Evolutionary conservation across 2,329 filamentous ascomycete genomes (phyloP).

Genomic region (Macrophomina phaseolina): DNA sequence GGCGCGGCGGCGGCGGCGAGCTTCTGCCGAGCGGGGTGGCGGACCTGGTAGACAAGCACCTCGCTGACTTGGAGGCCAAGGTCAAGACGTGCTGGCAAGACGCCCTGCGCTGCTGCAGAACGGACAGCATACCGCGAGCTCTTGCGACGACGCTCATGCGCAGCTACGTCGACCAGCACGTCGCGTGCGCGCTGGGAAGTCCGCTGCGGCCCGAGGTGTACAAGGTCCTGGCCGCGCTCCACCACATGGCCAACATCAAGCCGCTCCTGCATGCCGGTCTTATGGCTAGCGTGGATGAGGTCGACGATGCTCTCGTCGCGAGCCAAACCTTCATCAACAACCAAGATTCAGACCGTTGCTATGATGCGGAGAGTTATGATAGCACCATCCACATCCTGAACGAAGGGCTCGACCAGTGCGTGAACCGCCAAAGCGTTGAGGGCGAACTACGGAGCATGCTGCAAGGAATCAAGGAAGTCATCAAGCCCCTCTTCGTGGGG

Average conservation of each 20-base stretch:
- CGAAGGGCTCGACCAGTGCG: background rate
- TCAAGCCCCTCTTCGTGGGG: constrained; percentile 1
- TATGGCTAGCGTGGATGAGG: background rate
- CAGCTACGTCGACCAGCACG: background rate
- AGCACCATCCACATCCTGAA: background rate
- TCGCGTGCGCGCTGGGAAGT: background rate
- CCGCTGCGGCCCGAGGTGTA: background rate
- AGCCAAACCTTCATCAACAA: background rate
- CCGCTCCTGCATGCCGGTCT: background rate
- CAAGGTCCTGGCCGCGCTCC: background rate
- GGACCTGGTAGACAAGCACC: background rate
- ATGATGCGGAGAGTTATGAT: background rate
- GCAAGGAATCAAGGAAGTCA: background rate
- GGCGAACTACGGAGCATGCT: background rate
- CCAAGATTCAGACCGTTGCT: background rate
- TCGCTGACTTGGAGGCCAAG: background rate
- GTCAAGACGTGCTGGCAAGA: background rate
- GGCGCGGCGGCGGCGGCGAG: background rate
- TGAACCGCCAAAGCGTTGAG: background rate
- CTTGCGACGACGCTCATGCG: background rate
- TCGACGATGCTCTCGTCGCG: background rate
- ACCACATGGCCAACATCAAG: background rate
- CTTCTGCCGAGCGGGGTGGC: background rate
- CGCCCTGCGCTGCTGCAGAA: background rate
- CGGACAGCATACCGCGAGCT: background rate